Evolutionary conservation across 2,329 filamentous ascomycete species (phyloP).

Genomic region (Amauroascus niger): DNA sequence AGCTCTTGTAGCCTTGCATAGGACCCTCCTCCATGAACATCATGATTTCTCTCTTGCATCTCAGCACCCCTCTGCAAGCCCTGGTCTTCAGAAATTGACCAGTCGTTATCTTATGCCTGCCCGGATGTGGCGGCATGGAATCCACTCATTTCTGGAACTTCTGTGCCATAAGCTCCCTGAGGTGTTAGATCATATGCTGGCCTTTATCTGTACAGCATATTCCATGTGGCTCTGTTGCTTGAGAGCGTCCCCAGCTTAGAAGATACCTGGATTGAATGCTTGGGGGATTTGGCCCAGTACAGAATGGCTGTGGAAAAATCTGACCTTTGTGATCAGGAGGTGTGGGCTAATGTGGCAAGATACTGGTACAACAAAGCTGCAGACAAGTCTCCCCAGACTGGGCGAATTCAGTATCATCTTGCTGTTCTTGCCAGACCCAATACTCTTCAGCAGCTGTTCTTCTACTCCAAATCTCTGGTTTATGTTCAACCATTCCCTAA

Average conservation of each 20-base stretch:
- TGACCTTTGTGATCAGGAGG: slow-evolving; percentile 62
- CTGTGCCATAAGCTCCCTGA: slow-evolving; percentile 63
- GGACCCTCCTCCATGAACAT: slow-evolving; percentile 70
- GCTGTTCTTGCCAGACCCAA: slow-evolving; percentile 56
- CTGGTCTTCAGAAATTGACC: slow-evolving; percentile 57
- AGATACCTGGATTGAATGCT: slow-evolving; percentile 87
- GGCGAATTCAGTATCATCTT: slow-evolving; percentile 77
- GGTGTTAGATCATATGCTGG: slow-evolving; percentile 79
- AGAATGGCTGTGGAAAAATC: slow-evolving; percentile 86
- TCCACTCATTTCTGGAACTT: slow-evolving; percentile 73
- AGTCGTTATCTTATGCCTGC: slow-evolving; percentile 85
- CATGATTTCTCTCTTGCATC: slow-evolving; percentile 80
- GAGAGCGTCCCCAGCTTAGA: slow-evolving; percentile 76
- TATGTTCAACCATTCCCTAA: slow-evolving; percentile 47
- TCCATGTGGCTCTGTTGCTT: slow-evolving; percentile 76
- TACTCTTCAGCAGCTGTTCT: slow-evolving; percentile 49
- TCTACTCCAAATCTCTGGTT: slow-evolving; percentile 50
- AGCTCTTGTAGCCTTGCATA: slow-evolving; percentile 68
- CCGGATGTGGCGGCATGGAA: slow-evolving; percentile 87
- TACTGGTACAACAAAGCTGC: slow-evolving; percentile 81
- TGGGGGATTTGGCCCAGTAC: slow-evolving; percentile 78
- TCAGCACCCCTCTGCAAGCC: slow-evolving; percentile 70
- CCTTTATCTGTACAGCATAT: slow-evolving; percentile 82
- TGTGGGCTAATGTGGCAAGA: slow-evolving; percentile 69
- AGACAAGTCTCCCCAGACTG: slow-evolving; percentile 63